Base-by-base conservation (phyloP, 306 rosid species). In the Pyrus betulifolia region DNA sequence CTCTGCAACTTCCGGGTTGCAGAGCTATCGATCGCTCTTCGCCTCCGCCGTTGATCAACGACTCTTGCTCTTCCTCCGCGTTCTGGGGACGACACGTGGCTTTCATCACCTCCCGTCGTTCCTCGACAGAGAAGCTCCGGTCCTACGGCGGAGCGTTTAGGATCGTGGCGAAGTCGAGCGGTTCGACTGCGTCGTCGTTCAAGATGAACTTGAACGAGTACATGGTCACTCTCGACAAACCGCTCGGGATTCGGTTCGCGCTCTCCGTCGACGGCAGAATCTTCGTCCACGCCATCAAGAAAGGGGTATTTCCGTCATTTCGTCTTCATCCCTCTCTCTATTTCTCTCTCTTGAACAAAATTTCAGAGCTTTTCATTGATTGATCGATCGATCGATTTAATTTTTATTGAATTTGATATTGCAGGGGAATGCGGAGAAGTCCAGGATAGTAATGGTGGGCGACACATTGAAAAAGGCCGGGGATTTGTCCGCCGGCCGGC, bases 381-480 rank as follows among this genome's bases (percentile, higher is more conserved):
- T 3, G 35, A 18, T 30, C 38, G 4, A 17, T 6, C 33, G 4
- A 68, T 28, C 69, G 31, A 11, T 45, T 54, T 17, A 22, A 1
- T 19, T 74, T 74, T 31, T 38, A 11, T 75, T 74, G 28, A 51
- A 49, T 10, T 57, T 71, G 60, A 70, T 44, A 12, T 82, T 7
- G 21, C 60, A 94, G 97, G 94, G 97, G 54, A 90, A 94, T 86
- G 98, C 97, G 25, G 98, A 90, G 89, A 89, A 83, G 89, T 87
- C 96, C 3, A 87, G 97, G 86, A 92, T 94, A 77, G 80, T 94
- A 59, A 90, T 94, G 96, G 97, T 94, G 70, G 98, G 98, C 14
- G 98, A 92, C 82, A 89, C 92, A 59, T 84, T 94, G 89, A 94
- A 90, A 87, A 94, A 81, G 84, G 93, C 93, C 0, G 89, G 94